Evolutionary conservation across 305 asterid genomes (phyloP).

Genomic region (Solanum aculeatissimum): DNA sequence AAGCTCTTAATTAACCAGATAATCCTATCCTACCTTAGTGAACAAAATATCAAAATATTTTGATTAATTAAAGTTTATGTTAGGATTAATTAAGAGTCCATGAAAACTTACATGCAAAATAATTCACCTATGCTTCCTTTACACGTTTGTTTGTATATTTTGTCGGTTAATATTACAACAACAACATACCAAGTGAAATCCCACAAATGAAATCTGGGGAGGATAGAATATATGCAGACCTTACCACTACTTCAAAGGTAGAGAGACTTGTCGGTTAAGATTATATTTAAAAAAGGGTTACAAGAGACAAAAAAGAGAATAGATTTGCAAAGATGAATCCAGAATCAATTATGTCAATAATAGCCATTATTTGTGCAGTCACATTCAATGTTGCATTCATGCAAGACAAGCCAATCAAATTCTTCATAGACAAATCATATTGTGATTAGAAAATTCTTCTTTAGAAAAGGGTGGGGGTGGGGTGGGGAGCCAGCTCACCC

Average conservation of each 20-base stretch:
- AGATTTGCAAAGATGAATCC: neutral
- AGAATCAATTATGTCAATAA: neutral
- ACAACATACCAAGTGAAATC: too few species aligned
- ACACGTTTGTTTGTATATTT: neutral
- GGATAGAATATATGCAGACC: too few species aligned
- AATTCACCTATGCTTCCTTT: neutral
- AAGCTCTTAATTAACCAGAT: neutral
- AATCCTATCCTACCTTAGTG: neutral
- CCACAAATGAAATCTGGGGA: too few species aligned
- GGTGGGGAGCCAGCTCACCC: slow-evolving; percentile 23
- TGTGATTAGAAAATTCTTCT: neutral
- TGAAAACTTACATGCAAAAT: neutral
- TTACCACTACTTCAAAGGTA: too few species aligned
- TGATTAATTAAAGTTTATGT: neutral
- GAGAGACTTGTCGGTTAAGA: neutral
- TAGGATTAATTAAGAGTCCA: neutral
- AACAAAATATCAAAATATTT: neutral
- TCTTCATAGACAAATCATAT: slow-evolving; percentile 9
- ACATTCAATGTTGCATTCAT: slow-evolving; percentile 43
- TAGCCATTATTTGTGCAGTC: slow-evolving; percentile 21
- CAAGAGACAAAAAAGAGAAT: slow-evolving; percentile 19
- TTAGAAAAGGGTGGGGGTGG: too few species aligned
- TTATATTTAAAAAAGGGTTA: neutral
- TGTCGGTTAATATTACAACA: neutral
- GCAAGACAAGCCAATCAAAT: slow-evolving; percentile 46